Percentiles rank a stretch among this genome's conserved stretches.
phyloP scores from a whole-genome alignment of 1,284 basidiomycete species.

The Leccinum fallax region DNA sequence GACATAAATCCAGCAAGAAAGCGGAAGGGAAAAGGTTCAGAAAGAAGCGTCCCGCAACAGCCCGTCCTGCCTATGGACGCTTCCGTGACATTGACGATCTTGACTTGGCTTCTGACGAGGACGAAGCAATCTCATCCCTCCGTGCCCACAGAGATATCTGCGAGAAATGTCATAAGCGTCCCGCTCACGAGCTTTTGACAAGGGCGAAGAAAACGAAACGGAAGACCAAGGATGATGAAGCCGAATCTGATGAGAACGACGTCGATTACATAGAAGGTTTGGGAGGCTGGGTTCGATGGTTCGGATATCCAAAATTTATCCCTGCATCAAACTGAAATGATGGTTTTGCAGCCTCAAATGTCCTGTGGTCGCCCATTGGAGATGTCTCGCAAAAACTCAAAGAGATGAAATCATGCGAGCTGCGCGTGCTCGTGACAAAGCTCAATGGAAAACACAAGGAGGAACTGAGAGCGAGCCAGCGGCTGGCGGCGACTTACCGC shows the following conservation, averaged over 20 bases:
- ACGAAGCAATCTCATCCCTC: constrained; percentile 57
- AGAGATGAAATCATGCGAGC: constrained; percentile 74
- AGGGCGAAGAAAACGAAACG: constrained; percentile 46
- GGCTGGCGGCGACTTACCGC: constrained; percentile 27
- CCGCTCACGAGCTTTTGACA: constrained; percentile 57
- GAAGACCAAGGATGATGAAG: constrained; percentile 43
- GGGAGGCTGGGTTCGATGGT: constrained; percentile 90
- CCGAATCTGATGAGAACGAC: constrained; percentile 47
- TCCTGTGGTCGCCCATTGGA: constrained; percentile 79
- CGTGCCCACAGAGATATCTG: constrained; percentile 63
- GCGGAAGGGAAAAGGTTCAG: constrained; percentile 22
- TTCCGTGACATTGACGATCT: constrained; percentile 61
- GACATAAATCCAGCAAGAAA: constrained; percentile 19
- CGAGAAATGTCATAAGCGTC: constrained; percentile 67
- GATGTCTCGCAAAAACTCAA: constrained; percentile 67
- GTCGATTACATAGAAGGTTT: constrained; percentile 56
- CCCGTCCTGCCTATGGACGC: constrained; percentile 66
- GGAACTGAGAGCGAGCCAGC: constrained; percentile 16
- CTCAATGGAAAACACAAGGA: constrained; percentile 40
- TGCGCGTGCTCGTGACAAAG: constrained; percentile 53
- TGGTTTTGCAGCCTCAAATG: constrained; percentile 63
- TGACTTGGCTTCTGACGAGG: constrained; percentile 57
- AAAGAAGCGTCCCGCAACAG: constrained; percentile 44
- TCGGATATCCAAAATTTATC: constrained; percentile 23
- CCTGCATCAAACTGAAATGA: constrained; percentile 12